Base-by-base conservation (phyloP, 192 early-diverging fungal genomes). In the Coemansia aciculifera region DNA sequence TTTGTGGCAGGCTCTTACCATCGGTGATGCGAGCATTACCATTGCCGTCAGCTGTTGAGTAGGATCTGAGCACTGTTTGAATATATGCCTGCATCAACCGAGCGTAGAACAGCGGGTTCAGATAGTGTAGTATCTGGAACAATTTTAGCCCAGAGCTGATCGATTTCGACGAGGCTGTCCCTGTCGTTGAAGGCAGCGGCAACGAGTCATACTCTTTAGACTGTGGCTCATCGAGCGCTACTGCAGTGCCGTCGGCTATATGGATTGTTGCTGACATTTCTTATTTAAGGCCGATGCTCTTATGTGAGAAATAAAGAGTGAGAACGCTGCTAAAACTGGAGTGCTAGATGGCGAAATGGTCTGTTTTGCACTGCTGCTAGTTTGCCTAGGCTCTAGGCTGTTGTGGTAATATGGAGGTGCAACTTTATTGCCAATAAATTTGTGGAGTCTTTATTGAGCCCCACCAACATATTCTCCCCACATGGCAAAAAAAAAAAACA, bases 91-190 rank as follows among this genome's bases (percentile, higher is more conserved):
- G 80, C 0, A 69, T 75, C 42, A 83, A 23, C 19, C 80, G 75
- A 17, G 75, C 80, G 19, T 83, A 83, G 34, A 77, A 72, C 34
- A 83, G 59, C n/a, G 80, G 80, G 32, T 83, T 83, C 11, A 83
- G 44, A 23, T 74, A 83, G 23, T 74, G 74, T 37, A 83, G 46
- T 2, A 83, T 52, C 51, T 67, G 54, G 6, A 65, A 40, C 3
- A 83, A 39, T 59, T 59, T 73, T 24, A 74, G 52, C 29, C 62
- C 66, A 6, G 67, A 69, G 42, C 19, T 62, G 24, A 36, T 43
- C 1, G 57, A 67, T 1, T 36, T 23, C 10, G 59, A 37, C 32
- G 27, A 34, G 69, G 27, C 1, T 17, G 38, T 21, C 52, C 42
- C 15, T 44, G 64, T 62, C 44, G 74, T 77, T 7, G 79, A 64